Percentiles rank a stretch among this genome's conserved stretches.
phyloP scores from a whole-genome alignment of 805 yeast genomes.

The Candida incommunis region DNA sequence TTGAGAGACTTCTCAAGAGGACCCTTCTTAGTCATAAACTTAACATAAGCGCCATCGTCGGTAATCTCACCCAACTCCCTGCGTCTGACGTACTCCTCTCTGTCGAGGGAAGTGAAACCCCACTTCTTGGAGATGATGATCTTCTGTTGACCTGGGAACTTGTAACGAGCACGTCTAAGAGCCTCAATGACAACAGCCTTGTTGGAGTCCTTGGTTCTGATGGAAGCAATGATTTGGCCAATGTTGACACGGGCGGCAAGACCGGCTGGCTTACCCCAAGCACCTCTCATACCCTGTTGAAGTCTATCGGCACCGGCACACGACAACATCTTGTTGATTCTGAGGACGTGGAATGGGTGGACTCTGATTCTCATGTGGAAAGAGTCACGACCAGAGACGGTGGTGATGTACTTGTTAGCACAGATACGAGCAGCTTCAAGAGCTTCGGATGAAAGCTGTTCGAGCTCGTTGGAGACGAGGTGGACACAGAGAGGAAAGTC shows the following conservation, averaged over 20 bases:
- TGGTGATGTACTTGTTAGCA: slow-evolving; percentile 99
- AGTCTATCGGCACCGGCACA: slow-evolving; percentile 99
- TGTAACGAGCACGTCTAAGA: slow-evolving; percentile 99
- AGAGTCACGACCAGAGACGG: slow-evolving; percentile 94
- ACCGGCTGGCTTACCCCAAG: slow-evolving; percentile 99
- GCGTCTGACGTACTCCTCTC: slow-evolving; percentile 88
- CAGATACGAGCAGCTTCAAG: slow-evolving; percentile 99
- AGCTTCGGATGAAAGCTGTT: slow-evolving; percentile 99
- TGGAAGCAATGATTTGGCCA: slow-evolving; percentile 96
- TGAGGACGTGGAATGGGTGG: slow-evolving; percentile 99
- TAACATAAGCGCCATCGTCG: slow-evolving; percentile 99
- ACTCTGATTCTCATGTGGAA: slow-evolving; percentile 99
- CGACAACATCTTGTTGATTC: slow-evolving; percentile 99
- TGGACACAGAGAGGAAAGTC: slow-evolving; percentile 99
- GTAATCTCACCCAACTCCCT: slow-evolving; percentile 96
- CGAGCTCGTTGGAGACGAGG: slow-evolving; percentile 97
- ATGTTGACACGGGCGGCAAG: slow-evolving; percentile 98
- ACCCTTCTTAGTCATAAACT: slow-evolving; percentile 96
- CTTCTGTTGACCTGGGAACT: slow-evolving; percentile 99
- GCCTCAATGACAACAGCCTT: slow-evolving; percentile 96
- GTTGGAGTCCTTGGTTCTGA: slow-evolving; percentile 97
- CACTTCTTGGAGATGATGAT: slow-evolving; percentile 98
- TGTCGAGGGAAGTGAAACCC: slow-evolving; percentile 99
- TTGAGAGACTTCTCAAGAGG: slow-evolving; percentile 80
- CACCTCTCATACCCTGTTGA: slow-evolving; percentile 99